Percentiles rank a stretch among this genome's conserved stretches.
These are phyloP conservation scores for Tylopilus intermedius DNA, from an alignment of 768 basidiomycete genomes.

Conservation along the genomic window DNA sequence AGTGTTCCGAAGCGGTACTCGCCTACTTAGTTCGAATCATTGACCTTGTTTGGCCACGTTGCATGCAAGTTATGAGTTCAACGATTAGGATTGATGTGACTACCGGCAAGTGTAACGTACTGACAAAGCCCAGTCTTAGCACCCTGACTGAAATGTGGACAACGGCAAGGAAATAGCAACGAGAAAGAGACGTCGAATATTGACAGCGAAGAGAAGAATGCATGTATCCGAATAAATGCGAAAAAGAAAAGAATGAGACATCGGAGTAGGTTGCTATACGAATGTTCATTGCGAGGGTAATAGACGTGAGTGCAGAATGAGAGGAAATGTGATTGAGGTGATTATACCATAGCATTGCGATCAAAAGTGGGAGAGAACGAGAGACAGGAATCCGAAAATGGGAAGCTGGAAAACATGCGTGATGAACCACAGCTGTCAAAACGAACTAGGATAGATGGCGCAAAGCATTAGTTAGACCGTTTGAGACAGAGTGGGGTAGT, in stretches of 20 bases:
- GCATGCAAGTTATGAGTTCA: conserved; percentile 2
- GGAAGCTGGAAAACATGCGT: not conserved
- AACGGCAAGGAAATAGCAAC: conserved; percentile 17
- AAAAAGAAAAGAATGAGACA: conserved; percentile 13
- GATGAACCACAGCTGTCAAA: conserved; percentile 8
- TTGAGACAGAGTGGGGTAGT: conserved; percentile 28
- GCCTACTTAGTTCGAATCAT: not conserved
- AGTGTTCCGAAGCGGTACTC: not conserved
- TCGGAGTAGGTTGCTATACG: conserved; percentile 32
- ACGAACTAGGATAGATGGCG: conserved; percentile 3
- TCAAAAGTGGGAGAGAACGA: conserved; percentile 17
- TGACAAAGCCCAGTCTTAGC: conserved; percentile 1
- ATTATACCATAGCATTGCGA: conserved; percentile 36
- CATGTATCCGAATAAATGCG: conserved; percentile 25
- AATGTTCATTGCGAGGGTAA: conserved; percentile 33
- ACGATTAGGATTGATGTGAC: not conserved
- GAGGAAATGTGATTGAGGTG: conserved; percentile 27
- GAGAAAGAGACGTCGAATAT: conserved; percentile 22
- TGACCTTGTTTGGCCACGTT: conserved; percentile 27
- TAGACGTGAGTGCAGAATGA: conserved; percentile 30
- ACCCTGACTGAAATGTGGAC: conserved; percentile 3
- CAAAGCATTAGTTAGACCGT: conserved; percentile 18
- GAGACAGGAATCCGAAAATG: not conserved
- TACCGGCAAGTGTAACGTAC: conserved; percentile 12
- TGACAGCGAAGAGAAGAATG: conserved; percentile 27